Base-by-base conservation (phyloP, 2,329 filamentous ascomycete genomes). In the Spiromastix sp. region DNA sequence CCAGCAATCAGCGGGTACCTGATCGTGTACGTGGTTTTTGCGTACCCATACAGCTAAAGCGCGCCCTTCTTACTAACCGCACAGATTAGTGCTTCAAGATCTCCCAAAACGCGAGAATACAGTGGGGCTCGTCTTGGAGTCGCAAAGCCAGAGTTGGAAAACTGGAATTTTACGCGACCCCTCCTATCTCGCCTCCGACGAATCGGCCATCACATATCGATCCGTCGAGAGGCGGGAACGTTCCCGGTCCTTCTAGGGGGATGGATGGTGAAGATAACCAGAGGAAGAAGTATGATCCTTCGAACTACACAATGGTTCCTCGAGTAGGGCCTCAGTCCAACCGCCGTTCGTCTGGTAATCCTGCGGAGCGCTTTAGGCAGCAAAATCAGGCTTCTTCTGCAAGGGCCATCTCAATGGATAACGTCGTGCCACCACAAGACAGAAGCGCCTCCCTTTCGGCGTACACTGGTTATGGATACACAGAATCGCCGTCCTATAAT, bases 261-360 rank as follows among this genome's bases (percentile, higher is more conserved):
- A 91, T 91, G 84, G 84, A 89, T 69, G 77, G 81, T 64, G 75
- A 79, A 66, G 74, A 74, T 62, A 76, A 73, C 56, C 70, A 76
- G 55, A 72, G 77, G 68, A 80, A 81, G 72, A 80, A 81, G 67
- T 75, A 81, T 72, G 81, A 82, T 63, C 69, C 72, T 63, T 70
- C 75, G 57, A 67, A 72, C 60, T 79, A 80, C 63, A 68, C 74
- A 53, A 48, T 54, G 38, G 50, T 46, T 41, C 45, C 53, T 45
- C 47, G 48, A 40, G 56, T 62, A 61, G 52, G 58, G 57, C 65
- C 53, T 70, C 70, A 60, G 68, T 66, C 56, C 57, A 51, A 67
- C 45, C 66, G 70, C 46, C 63, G 72, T 42, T 58, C 67, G 35
- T 59, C 70, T 62, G 59, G 55, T 51, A 61, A 51, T 57, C 61